A percentile compares a stretch with the other conserved stretches of the same genome.
Conservation (phyloP, 1,139 yeast species). For the Lodderomyces parapsilosis region DNA sequence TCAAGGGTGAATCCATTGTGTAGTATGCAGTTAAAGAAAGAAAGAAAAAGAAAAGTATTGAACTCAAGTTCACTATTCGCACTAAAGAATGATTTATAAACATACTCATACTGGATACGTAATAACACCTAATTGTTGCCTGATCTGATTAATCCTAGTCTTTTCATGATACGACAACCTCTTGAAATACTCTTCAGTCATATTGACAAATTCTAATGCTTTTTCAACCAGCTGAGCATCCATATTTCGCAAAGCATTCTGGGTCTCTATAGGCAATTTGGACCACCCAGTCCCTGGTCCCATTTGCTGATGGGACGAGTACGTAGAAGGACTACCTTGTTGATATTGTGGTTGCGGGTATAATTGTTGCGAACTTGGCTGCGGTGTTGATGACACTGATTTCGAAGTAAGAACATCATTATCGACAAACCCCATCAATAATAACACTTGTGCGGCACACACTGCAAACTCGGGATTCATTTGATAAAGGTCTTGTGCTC, state of each 20-base stretch:
- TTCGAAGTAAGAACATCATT: constrained; percentile 53
- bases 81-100: no score
- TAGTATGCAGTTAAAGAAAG: neutral
- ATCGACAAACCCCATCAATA: constrained; percentile 76
- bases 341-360: neutral
- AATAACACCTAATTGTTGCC: neutral
- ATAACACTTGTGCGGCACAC: constrained; percentile 67
- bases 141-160: neutral
- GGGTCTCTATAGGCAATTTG: neutral
- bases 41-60: neutral
- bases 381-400: constrained; percentile 23
- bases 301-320: neutral
- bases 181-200: neutral
- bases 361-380: neutral
- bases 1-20: constrained; percentile 19
- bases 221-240: neutral
- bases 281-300: neutral
- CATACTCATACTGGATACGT: constrained; percentile 1
- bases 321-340: neutral
- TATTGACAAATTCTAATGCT: neutral
- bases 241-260: constrained; percentile 1
- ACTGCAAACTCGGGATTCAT: constrained; percentile 60
- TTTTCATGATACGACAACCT: neutral
- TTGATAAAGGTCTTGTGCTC: constrained; percentile 51
- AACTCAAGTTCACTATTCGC: no score